phyloP scores from a whole-genome alignment of 345 rosid species.

The Eucalyptus polybractea region DNA sequence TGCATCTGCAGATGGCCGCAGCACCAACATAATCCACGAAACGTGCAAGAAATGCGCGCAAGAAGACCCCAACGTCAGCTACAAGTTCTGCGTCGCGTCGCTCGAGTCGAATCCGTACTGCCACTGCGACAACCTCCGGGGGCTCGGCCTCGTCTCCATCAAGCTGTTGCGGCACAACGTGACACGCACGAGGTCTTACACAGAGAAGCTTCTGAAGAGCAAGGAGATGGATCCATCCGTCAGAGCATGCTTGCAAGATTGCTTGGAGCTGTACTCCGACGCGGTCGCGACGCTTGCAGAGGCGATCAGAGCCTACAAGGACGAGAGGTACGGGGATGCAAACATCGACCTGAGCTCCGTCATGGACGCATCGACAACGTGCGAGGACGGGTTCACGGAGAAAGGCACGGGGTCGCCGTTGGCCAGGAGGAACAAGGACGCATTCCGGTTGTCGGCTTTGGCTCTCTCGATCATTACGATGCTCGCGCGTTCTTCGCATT shows the following conservation, averaged over 20 bases:
- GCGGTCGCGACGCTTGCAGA: constrained; percentile 13
- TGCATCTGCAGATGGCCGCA: not conserved
- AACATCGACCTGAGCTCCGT: constrained; percentile 31
- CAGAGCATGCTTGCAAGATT: constrained; percentile 23
- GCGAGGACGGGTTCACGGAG: constrained; percentile 55
- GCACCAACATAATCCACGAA: not conserved
- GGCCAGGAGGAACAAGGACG: constrained; percentile 17
- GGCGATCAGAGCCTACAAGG: constrained; percentile 21
- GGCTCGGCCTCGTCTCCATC: constrained; percentile 40
- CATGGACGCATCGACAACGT: constrained; percentile 33
- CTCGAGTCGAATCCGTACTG: constrained; percentile 19
- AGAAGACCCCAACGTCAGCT: constrained; percentile 32
- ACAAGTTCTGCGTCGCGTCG: constrained; percentile 35
- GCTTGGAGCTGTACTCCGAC: constrained; percentile 41
- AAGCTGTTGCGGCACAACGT: constrained; percentile 14
- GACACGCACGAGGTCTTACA: constrained; percentile 14
- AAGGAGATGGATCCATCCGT: constrained; percentile 11
- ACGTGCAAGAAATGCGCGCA: constrained; percentile 35
- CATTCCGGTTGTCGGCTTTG: constrained; percentile 30
- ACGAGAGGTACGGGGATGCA: constrained; percentile 12
- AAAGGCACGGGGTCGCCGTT: constrained; percentile 25
- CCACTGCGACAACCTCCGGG: constrained; percentile 7
- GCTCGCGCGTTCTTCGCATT: not conserved
- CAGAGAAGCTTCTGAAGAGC: constrained; percentile 14
- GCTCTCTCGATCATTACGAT: constrained; percentile 30